Evolutionary conservation across 2,329 filamentous ascomycete genomes (phyloP).

Genomic region (Bimuria novae-zelandiae): DNA sequence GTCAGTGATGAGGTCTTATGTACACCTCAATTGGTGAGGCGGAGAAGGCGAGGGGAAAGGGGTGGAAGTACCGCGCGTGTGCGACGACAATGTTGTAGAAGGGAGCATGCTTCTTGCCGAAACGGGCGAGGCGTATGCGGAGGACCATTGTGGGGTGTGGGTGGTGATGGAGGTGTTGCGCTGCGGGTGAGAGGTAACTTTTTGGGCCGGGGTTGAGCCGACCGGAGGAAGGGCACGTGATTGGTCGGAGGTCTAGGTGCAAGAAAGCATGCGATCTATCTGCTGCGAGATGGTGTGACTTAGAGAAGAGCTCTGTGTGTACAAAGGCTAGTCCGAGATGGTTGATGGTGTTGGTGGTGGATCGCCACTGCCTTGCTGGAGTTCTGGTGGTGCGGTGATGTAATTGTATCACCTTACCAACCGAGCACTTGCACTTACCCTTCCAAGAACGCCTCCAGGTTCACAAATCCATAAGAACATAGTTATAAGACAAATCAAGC

Average conservation of each 20-base stretch:
- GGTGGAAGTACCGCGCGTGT: conserved; percentile 74
- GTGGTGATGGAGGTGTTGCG: not conserved
- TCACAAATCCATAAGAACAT: too few relatives aligned
- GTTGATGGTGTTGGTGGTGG: too few relatives aligned
- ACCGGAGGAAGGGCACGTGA: conserved; percentile 17
- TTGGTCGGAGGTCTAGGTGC: not conserved
- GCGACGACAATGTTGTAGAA: conserved; percentile 98
- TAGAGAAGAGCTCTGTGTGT: too few relatives aligned
- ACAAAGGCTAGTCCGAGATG: too few relatives aligned
- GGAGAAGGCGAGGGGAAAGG: not conserved
- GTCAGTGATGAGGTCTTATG: not conserved
- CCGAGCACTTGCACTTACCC: not conserved
- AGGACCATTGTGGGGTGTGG: conserved; percentile 72
- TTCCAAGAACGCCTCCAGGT: too few relatives aligned
- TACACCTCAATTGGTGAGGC: not conserved
- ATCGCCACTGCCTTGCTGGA: not conserved
- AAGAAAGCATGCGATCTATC: too few relatives aligned
- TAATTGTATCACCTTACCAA: conserved; percentile 28
- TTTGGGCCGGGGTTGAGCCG: conserved; percentile 24
- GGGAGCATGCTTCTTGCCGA: conserved; percentile 84
- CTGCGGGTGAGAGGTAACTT: not conserved
- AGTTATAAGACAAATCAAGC: not conserved
- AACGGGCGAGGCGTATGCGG: conserved; percentile 90
- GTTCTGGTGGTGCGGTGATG: conserved; percentile 30
- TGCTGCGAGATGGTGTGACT: too few relatives aligned